Evolutionary conservation across 108 stramenopile species (phyloP), one percentile per base, ranked within the genome.

Genomic region (Nitzschia sp.): DNA sequence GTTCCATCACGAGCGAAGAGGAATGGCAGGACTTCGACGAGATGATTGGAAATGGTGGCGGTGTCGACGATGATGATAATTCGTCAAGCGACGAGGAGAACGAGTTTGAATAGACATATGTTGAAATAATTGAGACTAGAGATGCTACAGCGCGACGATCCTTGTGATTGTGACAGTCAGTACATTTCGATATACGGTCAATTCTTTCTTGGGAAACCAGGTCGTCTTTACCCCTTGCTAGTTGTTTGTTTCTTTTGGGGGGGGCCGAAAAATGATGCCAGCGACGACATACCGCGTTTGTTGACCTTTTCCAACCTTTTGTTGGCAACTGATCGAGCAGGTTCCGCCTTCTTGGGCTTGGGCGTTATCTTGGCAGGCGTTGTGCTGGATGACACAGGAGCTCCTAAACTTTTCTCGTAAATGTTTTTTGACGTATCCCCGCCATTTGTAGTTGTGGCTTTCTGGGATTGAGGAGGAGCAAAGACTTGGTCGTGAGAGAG

Each of bases 251-350:
- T 77, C 36, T 35, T 47, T 33, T 38, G 41, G 25, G 63, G 38
- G 13, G 65, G 85, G 52, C 84, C 81, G 66, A 90, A 90, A 47
- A 90, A 90, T 46, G 81, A 78, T 15, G 76, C 57, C 29, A 90
- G 44, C 45, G 81, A 78, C 61, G 84, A 85, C 89, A 90, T 90
- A 9, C 89, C 89, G 57, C 85, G 87, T 44, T 77, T 90, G 71
- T 77, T 85, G 31, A 90, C 85, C 66, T 90, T 90, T 0, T 82
- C 80, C 34, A 90, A 50, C 38, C 80, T 46, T 55, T 90, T 90
- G 44, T 87, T 66, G 1, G 83, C 86, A 9, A 57, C 59, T 45
- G 77, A 79, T 53, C 81, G 58, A 28, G 82, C 78, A 44, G 54
- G 22, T 48, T 72, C 55, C 68, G 80, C 52, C 71, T 72, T 30